A percentile compares a stretch with the other conserved stretches of the same genome.
Conservation (phyloP, 2,329 filamentous ascomycete genomes). For the Arachnopeziza araneosa region DNA sequence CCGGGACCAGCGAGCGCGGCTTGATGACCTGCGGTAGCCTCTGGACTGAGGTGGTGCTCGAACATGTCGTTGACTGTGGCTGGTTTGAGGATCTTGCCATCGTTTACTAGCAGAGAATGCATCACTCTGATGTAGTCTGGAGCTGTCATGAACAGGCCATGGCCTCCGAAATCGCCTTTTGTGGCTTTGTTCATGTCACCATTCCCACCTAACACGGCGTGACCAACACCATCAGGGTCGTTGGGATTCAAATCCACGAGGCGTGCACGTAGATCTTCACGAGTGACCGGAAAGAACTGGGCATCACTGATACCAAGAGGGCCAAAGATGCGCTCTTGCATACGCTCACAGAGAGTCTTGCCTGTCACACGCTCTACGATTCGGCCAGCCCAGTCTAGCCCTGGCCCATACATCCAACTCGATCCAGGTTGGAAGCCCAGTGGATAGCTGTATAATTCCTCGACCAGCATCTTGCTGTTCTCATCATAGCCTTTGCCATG, state of each 20-base stretch:
- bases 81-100: slow-evolving; percentile 41
- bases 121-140: slow-evolving; percentile 40
- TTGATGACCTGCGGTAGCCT: too few relatives aligned
- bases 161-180: slow-evolving; percentile 30
- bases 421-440: slow-evolving; percentile 59
- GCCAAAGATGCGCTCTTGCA: slow-evolving; percentile 20
- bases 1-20: neutral
- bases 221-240: slow-evolving; percentile 31
- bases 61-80: slow-evolving; percentile 42
- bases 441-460: slow-evolving; percentile 26
- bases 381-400: slow-evolving; percentile 50
- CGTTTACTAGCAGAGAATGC: slow-evolving; percentile 42
- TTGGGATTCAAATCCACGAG: slow-evolving; percentile 12
- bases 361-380: slow-evolving; percentile 36
- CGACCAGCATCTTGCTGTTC: slow-evolving; percentile 44
- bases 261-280: slow-evolving; percentile 13
- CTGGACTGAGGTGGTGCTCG: too few relatives aligned
- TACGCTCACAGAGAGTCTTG: slow-evolving; percentile 12
- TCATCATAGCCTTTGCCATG: neutral
- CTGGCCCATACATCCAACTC: slow-evolving; percentile 41
- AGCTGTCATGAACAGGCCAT: slow-evolving; percentile 32
- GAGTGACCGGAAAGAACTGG: slow-evolving; percentile 18
- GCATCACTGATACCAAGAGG: slow-evolving; percentile 22
- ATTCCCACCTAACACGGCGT: slow-evolving; percentile 21
- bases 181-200: slow-evolving; percentile 14